Evolutionary conservation across 139 green algal genomes (phyloP), one percentile per base, ranked within the genome.

Genomic region (Closterium sp.): DNA sequence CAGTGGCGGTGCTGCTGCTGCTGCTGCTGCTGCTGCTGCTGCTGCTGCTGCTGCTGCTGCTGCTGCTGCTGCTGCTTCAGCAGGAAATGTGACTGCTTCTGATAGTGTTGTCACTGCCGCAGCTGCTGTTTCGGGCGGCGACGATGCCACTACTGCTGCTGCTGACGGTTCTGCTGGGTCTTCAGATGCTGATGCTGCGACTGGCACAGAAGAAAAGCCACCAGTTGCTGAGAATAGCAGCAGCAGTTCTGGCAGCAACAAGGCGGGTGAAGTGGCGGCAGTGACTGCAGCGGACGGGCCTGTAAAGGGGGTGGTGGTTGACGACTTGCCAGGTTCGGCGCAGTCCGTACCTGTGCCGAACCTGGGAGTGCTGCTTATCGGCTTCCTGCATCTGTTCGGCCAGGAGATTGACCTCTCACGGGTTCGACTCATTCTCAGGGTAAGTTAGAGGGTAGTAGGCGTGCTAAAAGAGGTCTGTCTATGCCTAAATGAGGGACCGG

Each of bases 341-440:
- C 31, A 31, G 32, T 87, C 86, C 27, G 87, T 91, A n/a, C 91
- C 91, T 32, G 29, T 31, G 86, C 91, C 91, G 29, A 92, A 91
- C 62, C 89, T 94, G 84, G 91, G 91, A 30, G 45, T 90, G 84
- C 87, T 94, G 87, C 87, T 94, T 9, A 27, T 89, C 13, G 88
- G 91, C 19, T 92, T 94, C 45, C 45, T 94, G 87, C 91, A 94
- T 84, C 31, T 91, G n/a, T 92, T 94, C 92, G 91, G 91, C 5
- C 31, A 89, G 34, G 91, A 92, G 22, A 34, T 94, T 4, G 91
- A 94, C 45, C 85, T 94, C 0, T 91, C 91, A 9, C 24, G 29
- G 17, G 32, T 38, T 2, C 32, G 32, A 2, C 32, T 38, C 32
- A 38, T 38, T 38, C 32, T 38, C 32, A 38, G 32, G 32, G 32